A percentile compares a stretch with the other conserved stretches of the same genome.
These are phyloP conservation scores for Botrytis aclada DNA, from an alignment of 2,329 filamentous ascomycete species.

Conservation along the genomic window DNA sequence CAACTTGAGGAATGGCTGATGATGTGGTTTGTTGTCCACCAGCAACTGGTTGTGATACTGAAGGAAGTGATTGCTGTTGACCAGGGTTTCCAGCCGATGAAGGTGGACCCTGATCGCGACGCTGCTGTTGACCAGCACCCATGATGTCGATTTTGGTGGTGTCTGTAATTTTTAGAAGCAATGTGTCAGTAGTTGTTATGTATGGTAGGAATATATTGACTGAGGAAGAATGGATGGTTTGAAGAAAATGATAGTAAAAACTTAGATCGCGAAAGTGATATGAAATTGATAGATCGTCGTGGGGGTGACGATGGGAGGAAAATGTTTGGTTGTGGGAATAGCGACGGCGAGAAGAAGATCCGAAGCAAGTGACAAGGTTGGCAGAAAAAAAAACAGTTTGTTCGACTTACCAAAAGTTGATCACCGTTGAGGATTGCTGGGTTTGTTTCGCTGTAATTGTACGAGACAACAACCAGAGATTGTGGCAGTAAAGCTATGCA, in stretches of 20 bases:
- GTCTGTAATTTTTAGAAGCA: background rate
- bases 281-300: background rate
- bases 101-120: background rate
- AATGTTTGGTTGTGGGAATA: background rate
- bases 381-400: background rate
- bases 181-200: background rate
- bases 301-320: background rate
- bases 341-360: background rate
- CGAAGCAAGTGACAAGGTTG: background rate
- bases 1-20: background rate
- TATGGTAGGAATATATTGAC: background rate
- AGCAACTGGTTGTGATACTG: background rate
- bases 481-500: background rate
- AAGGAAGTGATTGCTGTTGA: background rate
- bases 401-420: constrained; percentile 7
- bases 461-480: background rate
- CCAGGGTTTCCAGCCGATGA: background rate
- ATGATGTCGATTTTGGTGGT: background rate
- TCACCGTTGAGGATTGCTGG: background rate
- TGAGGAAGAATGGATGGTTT: background rate
- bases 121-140: constrained; percentile 11
- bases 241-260: background rate
- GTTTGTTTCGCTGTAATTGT: background rate
- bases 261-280: background rate
- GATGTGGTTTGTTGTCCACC: background rate